Evolutionary conservation across 306 rosid genomes (phyloP), one percentile per base, ranked within the genome.

Genomic region (Lupinus albus): DNA sequence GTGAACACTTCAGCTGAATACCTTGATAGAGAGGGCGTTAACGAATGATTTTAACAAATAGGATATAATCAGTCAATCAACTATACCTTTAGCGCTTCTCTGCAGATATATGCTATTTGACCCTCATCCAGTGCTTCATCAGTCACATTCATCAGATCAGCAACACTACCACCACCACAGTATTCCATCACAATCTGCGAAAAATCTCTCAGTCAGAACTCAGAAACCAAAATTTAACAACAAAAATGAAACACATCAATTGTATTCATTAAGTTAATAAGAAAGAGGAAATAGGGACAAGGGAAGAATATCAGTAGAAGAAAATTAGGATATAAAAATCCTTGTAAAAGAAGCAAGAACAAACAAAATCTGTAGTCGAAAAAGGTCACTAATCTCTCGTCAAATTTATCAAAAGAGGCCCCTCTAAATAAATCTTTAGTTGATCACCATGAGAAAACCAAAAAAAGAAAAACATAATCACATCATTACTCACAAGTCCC

Each of bases 121-220:
- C 78, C 73, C 84, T 93, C 99, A 78, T 93, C 99, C 80, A 93
- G 68, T 67, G 99, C 50, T 61, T 93, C 99, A 47, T 88, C 96
- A 4, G 91, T 84, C 61, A 82, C 92, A 12, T 80, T 81, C 97
- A 93, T 90, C 83, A 93, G 79, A 80, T 90, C 99, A 50, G 94
- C 96, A 68, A 90, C 89, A 82, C 99, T 93, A 72, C 99, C 99
- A 82, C 99, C 99, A 11, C 99, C 99, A 82, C 99, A 93, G 76
- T 90, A 90, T 79, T 93, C 99, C 99, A 93, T 93, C 77, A 93
- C 99, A 82, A 93, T 93, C 99, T 93, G 96, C 86, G 85, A 76
- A 68, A 50, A 84, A 59, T 68, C 53, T 68, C 53, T 38, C 52
- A 79, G 63, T 70, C 71, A 79, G 73, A 70, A 81, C 73, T 73